Base-by-base conservation (phyloP, 306 rosid species). In the Betula pendula region DNA sequence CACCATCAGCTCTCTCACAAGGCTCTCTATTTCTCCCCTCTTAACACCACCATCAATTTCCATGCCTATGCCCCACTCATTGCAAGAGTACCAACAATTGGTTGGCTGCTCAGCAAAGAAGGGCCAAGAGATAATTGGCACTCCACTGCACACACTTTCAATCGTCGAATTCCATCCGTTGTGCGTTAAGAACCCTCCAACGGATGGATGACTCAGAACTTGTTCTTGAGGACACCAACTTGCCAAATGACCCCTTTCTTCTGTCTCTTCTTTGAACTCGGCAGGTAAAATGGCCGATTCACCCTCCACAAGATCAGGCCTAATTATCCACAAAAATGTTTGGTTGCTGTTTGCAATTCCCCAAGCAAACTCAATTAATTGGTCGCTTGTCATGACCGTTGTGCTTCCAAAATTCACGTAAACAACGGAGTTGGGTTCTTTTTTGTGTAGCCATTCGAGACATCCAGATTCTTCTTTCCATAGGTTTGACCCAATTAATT, bases 121-220 rank as follows among this genome's bases (percentile, higher is more conserved):
- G 0, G 96, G 98, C 97, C 96, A 93, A 22, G 89, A 88, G 1
- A 89, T 59, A 91, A 93, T 80, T 1, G 93, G 90, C n/a, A 93
- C 90, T 11, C 98, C 96, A 0, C 65, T 73, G 6, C 88, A 60
- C 11, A 89, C 5, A 27, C 94, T 90, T 75, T 93, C 98, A 11
- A 90, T 7, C 0, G 89, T 90, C 12, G 94, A 93, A 59, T 90
- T 93, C 98, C 98, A 93, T 1, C 98, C 98, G 31, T 70, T 68
- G 14, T 93, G 94, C 0, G 95, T 89, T 63, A 93, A 35, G 68
- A 93, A 93, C 14, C 91, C 98, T 0, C 93, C 94, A 1, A 93
- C 43, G 0, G 96, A 78, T 0, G 88, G 84, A 63, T 91, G 95
- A 1, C n/a, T 29, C 40, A 93, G 52, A 2, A 89, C 93, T 48